Conservation (phyloP, 2,329 filamentous ascomycete genomes). For the Hymenoscyphus fructigenus region DNA sequence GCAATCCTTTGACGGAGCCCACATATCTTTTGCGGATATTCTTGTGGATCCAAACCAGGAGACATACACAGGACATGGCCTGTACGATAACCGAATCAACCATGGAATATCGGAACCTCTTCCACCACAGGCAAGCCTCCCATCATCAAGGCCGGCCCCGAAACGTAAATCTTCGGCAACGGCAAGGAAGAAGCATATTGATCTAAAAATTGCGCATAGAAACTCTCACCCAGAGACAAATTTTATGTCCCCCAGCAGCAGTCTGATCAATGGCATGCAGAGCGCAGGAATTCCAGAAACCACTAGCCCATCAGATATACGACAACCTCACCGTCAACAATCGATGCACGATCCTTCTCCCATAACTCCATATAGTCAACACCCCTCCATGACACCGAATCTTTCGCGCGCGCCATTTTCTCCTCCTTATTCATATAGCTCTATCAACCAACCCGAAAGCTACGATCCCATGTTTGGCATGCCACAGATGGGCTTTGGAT, state of each 20-base stretch:
- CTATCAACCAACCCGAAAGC: constrained; percentile 29
- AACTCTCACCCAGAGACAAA: constrained; percentile 33
- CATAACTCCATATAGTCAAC: constrained; percentile 17
- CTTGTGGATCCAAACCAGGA: constrained; percentile 60
- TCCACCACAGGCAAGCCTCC: constrained; percentile 3
- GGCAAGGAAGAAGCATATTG: constrained; percentile 37
- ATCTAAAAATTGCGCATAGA: constrained; percentile 34
- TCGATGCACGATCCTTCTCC: constrained; percentile 21
- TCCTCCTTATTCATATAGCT: constrained; percentile 34
- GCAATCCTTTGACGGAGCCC: constrained; percentile 68
- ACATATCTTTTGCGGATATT: constrained; percentile 69
- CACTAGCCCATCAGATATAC: background rate
- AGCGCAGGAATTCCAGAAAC: constrained; percentile 11
- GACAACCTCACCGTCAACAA: constrained; percentile 15
- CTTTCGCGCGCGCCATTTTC: constrained; percentile 35
- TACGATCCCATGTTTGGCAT: constrained; percentile 63
- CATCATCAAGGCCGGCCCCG: constrained; percentile 17
- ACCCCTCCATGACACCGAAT: constrained; percentile 18
- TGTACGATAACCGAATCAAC: constrained; percentile 45
- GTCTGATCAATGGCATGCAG: constrained; percentile 19
- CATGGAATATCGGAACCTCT: constrained; percentile 25
- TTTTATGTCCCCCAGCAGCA: constrained; percentile 32
- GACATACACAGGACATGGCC: constrained; percentile 49
- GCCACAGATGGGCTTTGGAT: constrained; percentile 51
- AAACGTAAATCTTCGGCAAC: constrained; percentile 23